Percentiles rank a stretch among this genome's conserved stretches.
These are phyloP conservation scores for Alternaria sp. DNA, from an alignment of 2,329 filamentous ascomycete genomes.

Conservation along the genomic window DNA sequence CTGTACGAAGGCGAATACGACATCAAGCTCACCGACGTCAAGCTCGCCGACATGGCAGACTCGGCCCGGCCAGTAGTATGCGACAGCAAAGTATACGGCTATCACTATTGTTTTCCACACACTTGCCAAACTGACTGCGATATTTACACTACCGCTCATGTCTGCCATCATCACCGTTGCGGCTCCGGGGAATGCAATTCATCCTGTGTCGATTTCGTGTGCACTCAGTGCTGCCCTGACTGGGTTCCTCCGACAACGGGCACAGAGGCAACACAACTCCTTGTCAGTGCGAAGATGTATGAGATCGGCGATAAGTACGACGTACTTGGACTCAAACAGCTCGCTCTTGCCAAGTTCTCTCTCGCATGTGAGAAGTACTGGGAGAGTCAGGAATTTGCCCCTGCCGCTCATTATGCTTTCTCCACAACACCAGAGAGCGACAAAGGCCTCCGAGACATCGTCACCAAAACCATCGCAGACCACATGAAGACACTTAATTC, in stretches of 20 bases:
- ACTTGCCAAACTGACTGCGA: neutral
- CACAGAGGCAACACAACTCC: neutral
- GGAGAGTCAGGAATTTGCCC: slow-evolving; percentile 31
- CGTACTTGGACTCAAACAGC: neutral
- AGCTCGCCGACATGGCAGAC: neutral
- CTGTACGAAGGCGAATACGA: slow-evolving; percentile 30
- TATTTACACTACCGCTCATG: no score
- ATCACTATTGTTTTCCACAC: neutral
- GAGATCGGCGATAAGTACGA: slow-evolving; percentile 23
- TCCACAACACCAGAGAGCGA: slow-evolving; percentile 36
- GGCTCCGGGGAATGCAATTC: neutral
- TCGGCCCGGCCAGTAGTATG: no score
- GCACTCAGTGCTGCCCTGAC: neutral
- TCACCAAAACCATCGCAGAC: slow-evolving; percentile 33
- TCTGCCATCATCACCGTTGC: neutral
- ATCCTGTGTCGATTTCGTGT: neutral
- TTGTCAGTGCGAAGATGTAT: slow-evolving; percentile 21
- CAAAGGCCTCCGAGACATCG: slow-evolving; percentile 41
- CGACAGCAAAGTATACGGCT: no score
- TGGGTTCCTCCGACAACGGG: neutral
- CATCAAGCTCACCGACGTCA: neutral
- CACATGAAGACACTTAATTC: slow-evolving; percentile 24
- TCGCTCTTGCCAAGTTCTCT: neutral
- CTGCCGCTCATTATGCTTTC: slow-evolving; percentile 35
- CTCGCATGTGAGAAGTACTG: slow-evolving; percentile 5